Conservation (phyloP, 2,329 filamentous ascomycete species). For the Phaeosphaeriaceae sp. region DNA sequence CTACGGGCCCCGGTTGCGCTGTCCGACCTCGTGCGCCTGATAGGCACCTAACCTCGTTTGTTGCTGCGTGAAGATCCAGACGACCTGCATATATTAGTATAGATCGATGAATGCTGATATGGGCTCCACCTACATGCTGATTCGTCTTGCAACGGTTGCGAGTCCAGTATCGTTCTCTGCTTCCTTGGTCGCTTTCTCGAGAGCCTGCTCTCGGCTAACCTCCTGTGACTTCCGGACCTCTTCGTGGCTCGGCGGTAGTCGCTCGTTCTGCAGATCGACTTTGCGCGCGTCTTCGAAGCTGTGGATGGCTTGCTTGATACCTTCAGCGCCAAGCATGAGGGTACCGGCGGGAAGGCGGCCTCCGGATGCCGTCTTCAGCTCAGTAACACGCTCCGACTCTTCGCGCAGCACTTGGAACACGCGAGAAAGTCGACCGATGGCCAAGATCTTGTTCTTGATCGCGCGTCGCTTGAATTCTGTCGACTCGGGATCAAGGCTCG, state of each 20-base stretch:
- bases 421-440: constrained; percentile 92
- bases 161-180: constrained; percentile 91
- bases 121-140: constrained; percentile 86
- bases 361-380: constrained; percentile 95
- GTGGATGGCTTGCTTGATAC: constrained; percentile 97
- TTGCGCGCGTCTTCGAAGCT: constrained; percentile 97
- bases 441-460: constrained; percentile 99
- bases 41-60: constrained; percentile 38
- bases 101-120: not conserved
- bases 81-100: constrained; percentile 43
- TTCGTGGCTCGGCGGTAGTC: constrained; percentile 88
- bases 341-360: constrained; percentile 93
- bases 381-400: constrained; percentile 94
- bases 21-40: constrained; percentile 23
- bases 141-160: constrained; percentile 83
- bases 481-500: constrained; percentile 75
- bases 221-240: constrained; percentile 86
- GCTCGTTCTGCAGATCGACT: constrained; percentile 96
- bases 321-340: constrained; percentile 96
- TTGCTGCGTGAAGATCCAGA: constrained; percentile 49
- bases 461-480: constrained; percentile 93
- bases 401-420: constrained; percentile 98
- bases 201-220: constrained; percentile 79
- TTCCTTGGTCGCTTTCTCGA: constrained; percentile 85
- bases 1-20: constrained; percentile 7